Evolutionary conservation across 23 red algal species (phyloP).

Genomic region (Gracilaria domingensis): DNA sequence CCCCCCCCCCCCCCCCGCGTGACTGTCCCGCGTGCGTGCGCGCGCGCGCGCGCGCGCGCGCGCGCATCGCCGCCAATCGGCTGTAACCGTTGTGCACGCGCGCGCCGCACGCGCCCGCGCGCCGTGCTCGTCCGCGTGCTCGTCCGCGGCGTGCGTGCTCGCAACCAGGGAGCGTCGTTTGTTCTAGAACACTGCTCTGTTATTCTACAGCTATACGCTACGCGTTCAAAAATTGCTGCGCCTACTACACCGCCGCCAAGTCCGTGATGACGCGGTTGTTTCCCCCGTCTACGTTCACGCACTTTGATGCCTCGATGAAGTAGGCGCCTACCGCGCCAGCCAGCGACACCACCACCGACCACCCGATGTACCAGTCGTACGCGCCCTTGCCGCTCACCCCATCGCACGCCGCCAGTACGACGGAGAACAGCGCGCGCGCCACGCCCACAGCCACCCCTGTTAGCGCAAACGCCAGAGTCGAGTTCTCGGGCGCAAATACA

Average conservation of each 20-base stretch:
- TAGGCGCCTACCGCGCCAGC: conserved; percentile 5
- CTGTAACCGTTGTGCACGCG: neutral
- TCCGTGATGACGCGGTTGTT: conserved; percentile 10
- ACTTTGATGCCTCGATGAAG: conserved; percentile 24
- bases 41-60: neutral
- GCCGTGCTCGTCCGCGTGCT: neutral
- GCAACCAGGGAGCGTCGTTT: too few relatives aligned
- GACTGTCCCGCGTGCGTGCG: neutral
- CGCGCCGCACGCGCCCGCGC: neutral
- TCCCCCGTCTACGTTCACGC: conserved; percentile 7
- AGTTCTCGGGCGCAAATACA: conserved; percentile 37
- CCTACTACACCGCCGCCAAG: neutral
- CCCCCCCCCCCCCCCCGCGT: too few relatives aligned
- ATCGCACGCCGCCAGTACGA: conserved; percentile 36
- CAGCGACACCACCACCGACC: conserved; percentile 29
- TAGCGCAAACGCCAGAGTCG: conserved; percentile 48
- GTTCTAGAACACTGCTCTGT: too few relatives aligned
- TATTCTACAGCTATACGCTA: too few relatives aligned
- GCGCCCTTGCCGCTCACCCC: neutral
- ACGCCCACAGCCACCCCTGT: conserved; percentile 34
- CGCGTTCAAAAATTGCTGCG: neutral
- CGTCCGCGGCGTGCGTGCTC: neutral
- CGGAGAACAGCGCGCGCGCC: conserved; percentile 33
- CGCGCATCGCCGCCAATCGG: neutral
- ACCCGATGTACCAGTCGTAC: conserved; percentile 39